phyloP scores from a whole-genome alignment of 257 asterid genomes.

The Avicennia marina region DNA sequence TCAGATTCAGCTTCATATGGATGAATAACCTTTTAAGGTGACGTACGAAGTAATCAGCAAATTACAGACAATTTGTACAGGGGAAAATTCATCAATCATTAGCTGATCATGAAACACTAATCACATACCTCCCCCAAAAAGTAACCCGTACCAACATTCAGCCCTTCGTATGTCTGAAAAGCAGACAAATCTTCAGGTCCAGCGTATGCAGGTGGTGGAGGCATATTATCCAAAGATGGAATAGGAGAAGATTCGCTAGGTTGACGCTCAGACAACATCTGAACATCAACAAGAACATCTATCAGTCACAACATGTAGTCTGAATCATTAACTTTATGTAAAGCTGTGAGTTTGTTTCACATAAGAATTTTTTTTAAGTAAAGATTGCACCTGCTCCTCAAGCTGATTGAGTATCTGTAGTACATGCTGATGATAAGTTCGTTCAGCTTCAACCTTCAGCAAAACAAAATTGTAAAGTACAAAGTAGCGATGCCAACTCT shows the following conservation, averaged over 20 bases:
- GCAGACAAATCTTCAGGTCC: conserved; percentile 30
- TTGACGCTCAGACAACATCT: conserved; percentile 69
- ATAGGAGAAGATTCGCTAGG: conserved; percentile 31
- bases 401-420: conserved; percentile 66
- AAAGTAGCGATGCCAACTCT: conserved; percentile 1
- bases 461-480: conserved; percentile 6
- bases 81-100: not conserved
- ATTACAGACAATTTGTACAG: conserved; percentile 4
- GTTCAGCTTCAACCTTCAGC: conserved; percentile 67
- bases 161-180: conserved; percentile 31
- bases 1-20: conserved; percentile 66
- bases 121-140: conserved; percentile 65
- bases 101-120: not conserved
- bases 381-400: conserved; percentile 53
- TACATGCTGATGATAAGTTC: conserved; percentile 51
- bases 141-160: conserved; percentile 46
- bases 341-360: not conserved
- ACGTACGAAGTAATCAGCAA: conserved; percentile 2
- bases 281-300: conserved; percentile 10
- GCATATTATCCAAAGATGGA: conserved; percentile 22
- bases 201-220: conserved; percentile 34
- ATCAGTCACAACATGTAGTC: not conserved
- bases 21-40: conserved; percentile 50
- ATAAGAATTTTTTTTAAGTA: not conserved
- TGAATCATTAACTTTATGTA: not conserved